Evolutionary conservation across 2,329 filamentous ascomycete species (phyloP).

Genomic region (Fusarium foetens): DNA sequence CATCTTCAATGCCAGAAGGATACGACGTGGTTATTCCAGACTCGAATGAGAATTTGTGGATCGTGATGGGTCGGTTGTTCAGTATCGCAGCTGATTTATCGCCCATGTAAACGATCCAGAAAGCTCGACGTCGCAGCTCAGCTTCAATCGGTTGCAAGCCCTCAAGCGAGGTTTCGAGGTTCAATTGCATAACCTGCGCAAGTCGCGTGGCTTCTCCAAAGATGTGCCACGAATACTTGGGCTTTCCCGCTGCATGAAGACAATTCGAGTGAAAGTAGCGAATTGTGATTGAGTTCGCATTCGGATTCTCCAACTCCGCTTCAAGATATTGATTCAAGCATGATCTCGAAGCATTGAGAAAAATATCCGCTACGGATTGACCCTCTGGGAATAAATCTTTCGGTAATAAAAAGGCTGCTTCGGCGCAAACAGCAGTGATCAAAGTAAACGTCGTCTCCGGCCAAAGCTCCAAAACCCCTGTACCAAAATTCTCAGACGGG

Average conservation of each 20-base stretch:
- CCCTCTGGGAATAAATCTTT: slow-evolving; percentile 53
- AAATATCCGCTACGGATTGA: slow-evolving; percentile 50
- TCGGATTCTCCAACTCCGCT: slow-evolving; percentile 54
- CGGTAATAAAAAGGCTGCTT: slow-evolving; percentile 54
- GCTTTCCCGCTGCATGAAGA: slow-evolving; percentile 55
- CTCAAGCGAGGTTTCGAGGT: slow-evolving; percentile 53
- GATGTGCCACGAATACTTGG: slow-evolving; percentile 57
- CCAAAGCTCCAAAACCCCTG: slow-evolving; percentile 45
- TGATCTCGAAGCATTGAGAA: slow-evolving; percentile 53
- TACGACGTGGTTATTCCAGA: slow-evolving; percentile 52
- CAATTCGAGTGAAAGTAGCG: slow-evolving; percentile 59
- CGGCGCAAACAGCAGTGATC: slow-evolving; percentile 56
- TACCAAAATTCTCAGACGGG: slow-evolving; percentile 17
- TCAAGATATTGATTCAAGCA: slow-evolving; percentile 54
- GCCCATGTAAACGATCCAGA: slow-evolving; percentile 55
- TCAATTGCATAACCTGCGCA: slow-evolving; percentile 55
- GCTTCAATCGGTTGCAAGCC: slow-evolving; percentile 52
- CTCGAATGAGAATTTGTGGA: slow-evolving; percentile 56
- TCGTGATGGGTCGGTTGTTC: slow-evolving; percentile 55
- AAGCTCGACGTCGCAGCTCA: slow-evolving; percentile 50
- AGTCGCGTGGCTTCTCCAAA: slow-evolving; percentile 57
- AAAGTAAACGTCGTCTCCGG: slow-evolving; percentile 54
- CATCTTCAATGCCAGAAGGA: slow-evolving; percentile 47
- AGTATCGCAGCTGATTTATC: slow-evolving; percentile 54
- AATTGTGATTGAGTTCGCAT: slow-evolving; percentile 55